A percentile compares a stretch with the other conserved stretches of the same genome.
phyloP scores from a whole-genome alignment of 345 rosid genomes.

The Pseudoturritis turrita region DNA sequence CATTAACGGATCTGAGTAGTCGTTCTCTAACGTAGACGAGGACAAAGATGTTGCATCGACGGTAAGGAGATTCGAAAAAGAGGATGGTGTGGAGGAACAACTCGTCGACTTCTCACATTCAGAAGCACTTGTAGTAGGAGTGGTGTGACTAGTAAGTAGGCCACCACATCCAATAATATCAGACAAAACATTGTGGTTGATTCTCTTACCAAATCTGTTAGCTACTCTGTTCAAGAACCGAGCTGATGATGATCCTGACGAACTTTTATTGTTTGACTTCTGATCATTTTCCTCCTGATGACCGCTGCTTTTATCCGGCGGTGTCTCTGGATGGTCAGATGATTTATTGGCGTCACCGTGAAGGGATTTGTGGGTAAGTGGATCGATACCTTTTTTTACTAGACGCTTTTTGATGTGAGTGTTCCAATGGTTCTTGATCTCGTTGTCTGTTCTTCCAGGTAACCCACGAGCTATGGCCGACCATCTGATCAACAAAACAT shows the following conservation, averaged over 20 bases:
- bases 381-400: conserved; percentile 40
- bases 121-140: conserved; percentile 7
- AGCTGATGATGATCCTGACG: conserved; percentile 17
- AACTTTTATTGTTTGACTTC: not conserved
- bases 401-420: conserved; percentile 48
- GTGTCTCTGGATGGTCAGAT: conserved; percentile 6
- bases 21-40: conserved; percentile 9
- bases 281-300: conserved; percentile 4
- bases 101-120: conserved; percentile 15
- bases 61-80: not conserved
- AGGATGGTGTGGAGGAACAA: conserved; percentile 11
- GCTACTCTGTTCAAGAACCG: conserved; percentile 32
- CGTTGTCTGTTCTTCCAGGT: conserved; percentile 53
- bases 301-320: not conserved
- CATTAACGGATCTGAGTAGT: not conserved
- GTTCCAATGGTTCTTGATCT: conserved; percentile 61
- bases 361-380: conserved; percentile 44
- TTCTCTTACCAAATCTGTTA: conserved; percentile 25
- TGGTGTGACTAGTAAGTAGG: conserved; percentile 1
- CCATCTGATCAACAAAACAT: conserved; percentile 40
- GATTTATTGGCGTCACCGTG: not conserved
- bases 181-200: conserved; percentile 23
- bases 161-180: conserved; percentile 26
- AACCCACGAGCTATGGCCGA: conserved; percentile 49
- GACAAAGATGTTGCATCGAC: conserved; percentile 17